phyloP scores from a whole-genome alignment of 2,329 filamentous ascomycete genomes.

The Microcyclosporella mali region DNA sequence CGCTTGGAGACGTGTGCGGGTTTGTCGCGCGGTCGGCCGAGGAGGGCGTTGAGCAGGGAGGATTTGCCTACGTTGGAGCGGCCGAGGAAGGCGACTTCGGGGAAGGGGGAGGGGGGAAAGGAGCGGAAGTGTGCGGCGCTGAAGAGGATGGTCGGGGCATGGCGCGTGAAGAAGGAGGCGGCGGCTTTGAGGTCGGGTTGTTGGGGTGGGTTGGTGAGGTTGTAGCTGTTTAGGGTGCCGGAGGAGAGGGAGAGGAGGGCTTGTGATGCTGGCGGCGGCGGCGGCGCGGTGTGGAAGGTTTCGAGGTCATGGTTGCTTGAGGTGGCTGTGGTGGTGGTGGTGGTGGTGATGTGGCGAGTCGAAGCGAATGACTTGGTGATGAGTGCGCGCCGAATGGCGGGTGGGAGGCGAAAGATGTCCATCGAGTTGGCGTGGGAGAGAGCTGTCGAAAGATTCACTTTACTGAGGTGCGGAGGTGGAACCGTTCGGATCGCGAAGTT shows the following conservation, averaged over 20 bases:
- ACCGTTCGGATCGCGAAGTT: no score
- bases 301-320: slow-evolving; percentile 6
- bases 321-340: no score
- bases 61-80: slow-evolving; percentile 67
- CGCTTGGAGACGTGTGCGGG: slow-evolving; percentile 53
- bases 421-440: slow-evolving; percentile 10
- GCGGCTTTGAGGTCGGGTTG: slow-evolving; percentile 37
- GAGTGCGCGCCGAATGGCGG: slow-evolving; percentile 18
- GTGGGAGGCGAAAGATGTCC: slow-evolving; percentile 25
- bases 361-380: slow-evolving; percentile 9
- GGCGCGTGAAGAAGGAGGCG: slow-evolving; percentile 40
- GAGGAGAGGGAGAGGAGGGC: slow-evolving; percentile 26
- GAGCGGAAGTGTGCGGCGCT: slow-evolving; percentile 55
- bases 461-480: no score
- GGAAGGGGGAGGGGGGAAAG: slow-evolving; percentile 49
- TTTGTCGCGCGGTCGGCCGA: slow-evolving; percentile 36
- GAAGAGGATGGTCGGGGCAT: slow-evolving; percentile 53
- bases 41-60: slow-evolving; percentile 59
- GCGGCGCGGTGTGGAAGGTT: not conserved
- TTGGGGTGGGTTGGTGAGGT: slow-evolving; percentile 26
- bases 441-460: not conserved
- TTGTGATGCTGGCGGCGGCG: slow-evolving; percentile 3
- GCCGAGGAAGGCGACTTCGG: slow-evolving; percentile 62
- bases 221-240: slow-evolving; percentile 31
- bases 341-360: slow-evolving; percentile 2